Conservation (phyloP, 768 basidiomycete species). For the Filobasidium wieringae region DNA sequence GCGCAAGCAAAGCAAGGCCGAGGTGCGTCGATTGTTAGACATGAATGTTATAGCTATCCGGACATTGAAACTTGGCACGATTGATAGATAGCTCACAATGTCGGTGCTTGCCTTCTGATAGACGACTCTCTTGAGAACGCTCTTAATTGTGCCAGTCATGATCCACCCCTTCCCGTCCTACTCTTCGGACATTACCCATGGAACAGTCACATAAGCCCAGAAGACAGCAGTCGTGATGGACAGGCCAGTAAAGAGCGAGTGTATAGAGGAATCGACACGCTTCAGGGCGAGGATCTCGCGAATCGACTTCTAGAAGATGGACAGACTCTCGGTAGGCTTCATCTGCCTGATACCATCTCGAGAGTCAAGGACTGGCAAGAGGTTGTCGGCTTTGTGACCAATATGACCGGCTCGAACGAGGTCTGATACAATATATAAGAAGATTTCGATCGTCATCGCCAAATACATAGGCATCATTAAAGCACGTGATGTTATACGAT, state of each 20-base stretch:
- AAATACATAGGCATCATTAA: no score
- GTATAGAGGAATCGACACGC: constrained; percentile 17
- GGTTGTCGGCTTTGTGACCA: no score
- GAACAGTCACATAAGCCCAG: constrained; percentile 48
- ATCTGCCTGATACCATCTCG: constrained; percentile 46
- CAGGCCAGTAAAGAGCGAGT: constrained; percentile 27
- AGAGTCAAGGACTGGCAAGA: constrained; percentile 57
- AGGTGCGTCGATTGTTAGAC: constrained; percentile 40
- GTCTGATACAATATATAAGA: no score
- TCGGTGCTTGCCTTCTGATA: constrained; percentile 56
- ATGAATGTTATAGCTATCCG: neutral
- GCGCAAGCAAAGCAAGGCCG: constrained; percentile 55
- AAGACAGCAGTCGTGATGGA: constrained; percentile 17
- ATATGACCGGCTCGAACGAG: no score
- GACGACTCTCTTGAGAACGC: constrained; percentile 76
- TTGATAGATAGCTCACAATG: constrained; percentile 51
- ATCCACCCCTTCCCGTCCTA: constrained; percentile 50
- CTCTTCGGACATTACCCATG: constrained; percentile 68
- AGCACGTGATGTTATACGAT: no score
- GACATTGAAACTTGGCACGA: neutral
- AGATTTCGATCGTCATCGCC: no score
- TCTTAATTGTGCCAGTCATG: constrained; percentile 47
- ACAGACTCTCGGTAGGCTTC: constrained; percentile 38
- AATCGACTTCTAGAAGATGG: constrained; percentile 48
- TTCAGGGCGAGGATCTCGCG: constrained; percentile 20